Evolutionary conservation across 1,284 basidiomycete genomes (phyloP), one percentile per base, ranked within the genome.

Genomic region (Apiotrichum laibachii): DNA sequence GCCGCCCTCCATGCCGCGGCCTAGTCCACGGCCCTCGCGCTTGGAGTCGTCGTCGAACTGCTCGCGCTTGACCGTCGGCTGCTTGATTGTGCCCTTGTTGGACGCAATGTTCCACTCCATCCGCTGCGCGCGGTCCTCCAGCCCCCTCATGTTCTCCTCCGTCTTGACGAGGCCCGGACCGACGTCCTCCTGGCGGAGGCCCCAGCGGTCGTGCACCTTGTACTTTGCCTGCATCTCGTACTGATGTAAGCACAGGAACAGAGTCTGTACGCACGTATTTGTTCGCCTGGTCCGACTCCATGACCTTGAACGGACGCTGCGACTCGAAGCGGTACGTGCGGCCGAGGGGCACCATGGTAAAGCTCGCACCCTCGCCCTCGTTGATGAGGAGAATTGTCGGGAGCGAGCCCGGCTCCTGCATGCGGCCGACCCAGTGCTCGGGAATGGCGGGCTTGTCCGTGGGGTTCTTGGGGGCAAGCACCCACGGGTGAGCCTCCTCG

Each of bases 401-500:
- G 11, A 72, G 54, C 13, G 65, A 56, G 12, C 62, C 53, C 15
- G 64, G 64, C 56, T 73, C 71, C 45, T 60, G 55, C 64, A 73
- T 71, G 48, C 71, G 68, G 8, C 73, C 75, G 1, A 75, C 71
- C 75, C 75, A 77, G 57, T 67, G 63, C 58, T 75, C 72, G 1
- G 73, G 71, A 5, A 35, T 33, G 18, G 44, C 39, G 0, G 52
- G 48, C 10, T 49, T 47, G 21, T 42, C 54, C n/a, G 60, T 60
- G 19, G 69, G 67, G 43, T 69, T 66, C 39, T 66, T 68, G 31
- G 63, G 62, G 57, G 76, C 73, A 33, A 77, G 54, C 2, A 77
- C 62, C 75, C 75, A 77, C 6, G 75, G 75, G n/a, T 64, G 55
- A 4, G 70, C 69, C 62, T 77, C 75, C 51, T 77, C 75, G 37